These are phyloP conservation scores for Viola pubescens DNA, from an alignment of 441 rosid genomes.

Conservation along the genomic window DNA sequence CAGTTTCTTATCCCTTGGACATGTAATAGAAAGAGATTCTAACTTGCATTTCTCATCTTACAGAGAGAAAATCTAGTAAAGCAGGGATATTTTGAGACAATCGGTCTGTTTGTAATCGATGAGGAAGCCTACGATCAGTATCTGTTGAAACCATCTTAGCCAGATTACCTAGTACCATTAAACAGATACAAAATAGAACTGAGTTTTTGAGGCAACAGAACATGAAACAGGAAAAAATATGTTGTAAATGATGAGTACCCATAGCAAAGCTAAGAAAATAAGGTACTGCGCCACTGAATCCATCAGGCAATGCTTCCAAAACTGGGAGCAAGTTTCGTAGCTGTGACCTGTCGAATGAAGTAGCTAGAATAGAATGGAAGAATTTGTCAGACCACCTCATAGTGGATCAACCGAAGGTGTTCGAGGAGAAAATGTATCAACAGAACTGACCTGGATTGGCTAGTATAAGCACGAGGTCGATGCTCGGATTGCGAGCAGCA, in stretches of 20 bases:
- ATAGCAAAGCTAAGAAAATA: conserved; percentile 48
- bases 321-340: conserved; percentile 61
- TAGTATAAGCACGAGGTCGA: conserved; percentile 53
- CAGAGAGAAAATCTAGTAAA: conserved; percentile 34
- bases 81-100: conserved; percentile 16
- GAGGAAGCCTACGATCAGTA: conserved; percentile 28
- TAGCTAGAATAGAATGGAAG: conserved; percentile 33
- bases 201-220: too few species aligned
- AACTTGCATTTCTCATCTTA: conserved; percentile 13
- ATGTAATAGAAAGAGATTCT: too few species aligned
- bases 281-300: conserved; percentile 42
- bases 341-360: conserved; percentile 61
- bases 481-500: conserved; percentile 23
- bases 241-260: conserved; percentile 29
- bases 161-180: conserved; percentile 32
- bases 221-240: neutral
- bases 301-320: conserved; percentile 55
- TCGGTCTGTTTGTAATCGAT: conserved; percentile 23
- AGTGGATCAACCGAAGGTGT: neutral
- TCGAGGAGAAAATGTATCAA: neutral
- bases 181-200: neutral
- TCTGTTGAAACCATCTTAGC: conserved; percentile 25
- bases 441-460: conserved; percentile 54
- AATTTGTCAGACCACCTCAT: conserved; percentile 16
- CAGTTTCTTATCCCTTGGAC: too few species aligned